Conservation (phyloP, 768 basidiomycete species). For the Termitomyces sp. region DNA sequence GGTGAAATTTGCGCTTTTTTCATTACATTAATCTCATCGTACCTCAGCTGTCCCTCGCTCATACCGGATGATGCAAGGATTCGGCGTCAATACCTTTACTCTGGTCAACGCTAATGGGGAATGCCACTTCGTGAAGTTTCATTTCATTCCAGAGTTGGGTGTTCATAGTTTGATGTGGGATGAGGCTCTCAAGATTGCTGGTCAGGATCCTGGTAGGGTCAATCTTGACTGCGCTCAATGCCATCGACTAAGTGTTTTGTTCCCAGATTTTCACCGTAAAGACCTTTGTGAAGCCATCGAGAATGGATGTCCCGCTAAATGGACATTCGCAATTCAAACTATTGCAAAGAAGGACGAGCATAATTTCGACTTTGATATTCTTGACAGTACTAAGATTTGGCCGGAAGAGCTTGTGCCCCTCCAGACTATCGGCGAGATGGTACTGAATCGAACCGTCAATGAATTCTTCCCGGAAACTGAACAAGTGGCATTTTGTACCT, state of each 20-base stretch:
- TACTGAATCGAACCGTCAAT: slow-evolving; percentile 54
- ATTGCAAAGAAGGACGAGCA: slow-evolving; percentile 70
- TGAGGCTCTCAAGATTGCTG: slow-evolving; percentile 76
- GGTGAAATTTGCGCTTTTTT: slow-evolving; percentile 19
- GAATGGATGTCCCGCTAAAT: slow-evolving; percentile 64
- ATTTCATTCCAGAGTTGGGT: slow-evolving; percentile 76
- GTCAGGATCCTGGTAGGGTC: slow-evolving; percentile 70
- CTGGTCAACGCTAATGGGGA: slow-evolving; percentile 62
- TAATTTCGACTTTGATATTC: slow-evolving; percentile 81
- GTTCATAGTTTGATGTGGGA: slow-evolving; percentile 86
- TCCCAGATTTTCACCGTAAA: slow-evolving; percentile 75
- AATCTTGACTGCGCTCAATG: not conserved
- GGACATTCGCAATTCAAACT: slow-evolving; percentile 72
- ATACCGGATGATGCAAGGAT: slow-evolving; percentile 85
- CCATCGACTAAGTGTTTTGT: not conserved
- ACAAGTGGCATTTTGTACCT: slow-evolving; percentile 86
- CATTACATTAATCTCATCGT: not conserved
- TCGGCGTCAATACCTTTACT: slow-evolving; percentile 83
- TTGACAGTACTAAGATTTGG: slow-evolving; percentile 85
- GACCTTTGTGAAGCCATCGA: slow-evolving; percentile 82
- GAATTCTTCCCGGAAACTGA: slow-evolving; percentile 87
- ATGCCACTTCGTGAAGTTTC: slow-evolving; percentile 83
- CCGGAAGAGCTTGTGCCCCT: slow-evolving; percentile 79
- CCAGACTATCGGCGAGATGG: slow-evolving; percentile 70
- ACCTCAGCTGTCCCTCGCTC: slow-evolving; percentile 56